Conservation (phyloP, 2,329 filamentous ascomycete genomes). For the Camptophora hylomeconis region DNA sequence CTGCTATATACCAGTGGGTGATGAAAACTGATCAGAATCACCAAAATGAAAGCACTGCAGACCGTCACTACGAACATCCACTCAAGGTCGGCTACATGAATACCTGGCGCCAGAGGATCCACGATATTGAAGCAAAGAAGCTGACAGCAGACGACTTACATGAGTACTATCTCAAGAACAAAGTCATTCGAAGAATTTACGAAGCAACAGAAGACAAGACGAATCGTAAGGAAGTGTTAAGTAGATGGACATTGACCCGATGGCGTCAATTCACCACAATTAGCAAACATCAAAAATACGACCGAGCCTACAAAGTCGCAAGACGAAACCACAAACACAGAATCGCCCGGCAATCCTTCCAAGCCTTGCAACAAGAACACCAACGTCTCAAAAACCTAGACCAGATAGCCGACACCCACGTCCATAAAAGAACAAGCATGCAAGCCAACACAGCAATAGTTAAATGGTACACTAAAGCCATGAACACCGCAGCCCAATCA, state of each 20-base stretch:
- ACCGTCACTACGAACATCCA: neutral
- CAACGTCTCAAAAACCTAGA: no score
- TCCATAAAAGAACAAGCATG: no score
- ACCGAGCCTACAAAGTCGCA: conserved; percentile 5
- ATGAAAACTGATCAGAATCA: neutral
- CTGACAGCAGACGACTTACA: conserved; percentile 3
- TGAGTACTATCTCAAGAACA: conserved; percentile 5
- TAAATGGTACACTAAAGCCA: no score
- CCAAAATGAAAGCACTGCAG: conserved; percentile 1
- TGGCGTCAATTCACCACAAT: conserved; percentile 3
- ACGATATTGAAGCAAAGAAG: neutral
- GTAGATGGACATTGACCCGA: conserved; percentile 1
- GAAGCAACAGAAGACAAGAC: neutral
- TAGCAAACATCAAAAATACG: conserved; percentile 4
- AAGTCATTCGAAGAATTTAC: conserved; percentile 1
- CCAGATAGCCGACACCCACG: no score
- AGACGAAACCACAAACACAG: no score
- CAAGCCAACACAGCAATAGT: no score
- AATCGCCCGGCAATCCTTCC: no score
- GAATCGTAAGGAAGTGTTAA: conserved; percentile 2
- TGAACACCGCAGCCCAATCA: no score
- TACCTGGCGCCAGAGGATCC: conserved; percentile 3
- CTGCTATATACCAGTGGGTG: conserved; percentile 1
- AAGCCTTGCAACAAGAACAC: no score
- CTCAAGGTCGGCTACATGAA: conserved; percentile 2